Conservation (phyloP, 73 alveolate species). For the Tetrahymena elliotti region DNA sequence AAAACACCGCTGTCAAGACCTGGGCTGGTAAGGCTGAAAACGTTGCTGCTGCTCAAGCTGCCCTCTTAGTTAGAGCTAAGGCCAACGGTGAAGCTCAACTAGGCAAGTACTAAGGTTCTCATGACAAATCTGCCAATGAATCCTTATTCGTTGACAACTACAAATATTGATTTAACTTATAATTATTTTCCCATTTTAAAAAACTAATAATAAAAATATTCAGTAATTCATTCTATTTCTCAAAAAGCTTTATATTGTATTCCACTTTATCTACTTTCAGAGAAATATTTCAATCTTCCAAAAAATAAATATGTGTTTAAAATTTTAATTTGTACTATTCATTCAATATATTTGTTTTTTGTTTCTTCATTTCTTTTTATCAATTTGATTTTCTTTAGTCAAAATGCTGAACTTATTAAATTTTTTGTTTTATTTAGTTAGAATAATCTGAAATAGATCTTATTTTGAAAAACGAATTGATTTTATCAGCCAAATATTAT, state of each 20-base stretch:
- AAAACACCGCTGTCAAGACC: conserved; percentile 84
- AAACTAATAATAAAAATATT: background rate
- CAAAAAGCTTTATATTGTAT: background rate
- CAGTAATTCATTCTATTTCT: background rate
- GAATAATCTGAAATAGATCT: background rate
- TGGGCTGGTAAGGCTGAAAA: conserved; percentile 95
- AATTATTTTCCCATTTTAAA: background rate
- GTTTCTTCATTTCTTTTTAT: too few species aligned
- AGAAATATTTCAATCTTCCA: background rate
- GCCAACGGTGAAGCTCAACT: conserved; percentile 83
- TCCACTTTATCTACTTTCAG: background rate
- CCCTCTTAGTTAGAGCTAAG: conserved; percentile 78
- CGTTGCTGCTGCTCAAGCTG: conserved; percentile 83
- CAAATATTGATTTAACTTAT: conserved; percentile 37
- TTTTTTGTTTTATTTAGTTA: background rate
- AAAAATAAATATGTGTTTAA: background rate
- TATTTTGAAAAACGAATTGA: background rate
- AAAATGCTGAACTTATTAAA: too few species aligned
- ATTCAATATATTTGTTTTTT: too few species aligned
- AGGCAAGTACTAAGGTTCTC: conserved; percentile 69
- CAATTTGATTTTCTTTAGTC: too few species aligned
- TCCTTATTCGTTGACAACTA: conserved; percentile 57
- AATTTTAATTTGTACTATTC: too few species aligned
- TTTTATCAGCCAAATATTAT: background rate
- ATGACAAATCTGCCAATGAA: conserved; percentile 45